These are phyloP conservation scores for Annulohypoxylon bovei DNA, from an alignment of 495 filamentous ascomycete genomes.

Conservation along the genomic window DNA sequence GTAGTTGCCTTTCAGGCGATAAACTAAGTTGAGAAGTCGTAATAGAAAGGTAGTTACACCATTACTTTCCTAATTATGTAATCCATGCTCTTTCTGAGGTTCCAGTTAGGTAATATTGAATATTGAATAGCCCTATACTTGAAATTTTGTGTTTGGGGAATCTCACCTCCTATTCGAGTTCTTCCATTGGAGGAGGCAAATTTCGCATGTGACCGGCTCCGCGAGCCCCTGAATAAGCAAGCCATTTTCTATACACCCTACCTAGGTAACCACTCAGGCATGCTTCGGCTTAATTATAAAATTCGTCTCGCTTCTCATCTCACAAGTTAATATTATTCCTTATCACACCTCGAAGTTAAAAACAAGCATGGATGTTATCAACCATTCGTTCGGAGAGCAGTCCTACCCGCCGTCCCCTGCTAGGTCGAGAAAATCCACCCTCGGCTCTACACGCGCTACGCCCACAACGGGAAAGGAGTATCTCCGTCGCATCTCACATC, in stretches of 20 bases:
- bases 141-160: neutral
- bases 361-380: constrained; percentile 5
- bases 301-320: neutral
- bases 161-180: neutral
- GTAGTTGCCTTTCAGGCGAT: neutral
- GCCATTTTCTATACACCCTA: neutral
- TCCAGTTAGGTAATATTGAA: constrained; percentile 3
- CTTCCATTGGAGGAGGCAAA: neutral
- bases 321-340: neutral
- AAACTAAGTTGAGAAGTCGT: neutral
- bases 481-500: constrained; percentile 3
- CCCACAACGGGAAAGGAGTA: neutral
- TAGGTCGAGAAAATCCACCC: constrained; percentile 11
- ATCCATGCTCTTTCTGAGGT: neutral
- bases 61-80: neutral
- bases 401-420: constrained; percentile 8
- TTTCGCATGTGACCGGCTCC: constrained; percentile 1
- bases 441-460: constrained; percentile 9
- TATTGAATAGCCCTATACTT: neutral
- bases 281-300: neutral
- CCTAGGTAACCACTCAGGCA: neutral
- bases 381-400: constrained; percentile 1
- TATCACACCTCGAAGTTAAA: neutral
- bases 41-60: neutral
- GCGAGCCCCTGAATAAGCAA: constrained; percentile 12